phyloP scores from a whole-genome alignment of 139 green algal species.

The Ettlia oleoabundans region DNA sequence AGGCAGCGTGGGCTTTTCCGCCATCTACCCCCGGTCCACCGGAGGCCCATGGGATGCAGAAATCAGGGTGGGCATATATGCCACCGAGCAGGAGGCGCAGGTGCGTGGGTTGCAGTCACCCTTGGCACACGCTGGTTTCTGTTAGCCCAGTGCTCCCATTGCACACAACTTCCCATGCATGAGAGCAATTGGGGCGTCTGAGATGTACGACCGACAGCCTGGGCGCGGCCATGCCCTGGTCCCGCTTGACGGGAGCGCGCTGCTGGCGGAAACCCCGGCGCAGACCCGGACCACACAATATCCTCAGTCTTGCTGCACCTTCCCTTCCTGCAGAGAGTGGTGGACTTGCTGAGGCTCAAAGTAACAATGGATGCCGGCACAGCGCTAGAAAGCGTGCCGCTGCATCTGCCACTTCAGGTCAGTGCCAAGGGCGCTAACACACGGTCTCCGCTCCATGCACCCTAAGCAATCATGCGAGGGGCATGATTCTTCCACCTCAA shows the following conservation, averaged over 20 bases:
- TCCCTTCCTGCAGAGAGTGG: not conserved
- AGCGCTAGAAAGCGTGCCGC: not conserved
- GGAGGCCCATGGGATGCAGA: not conserved
- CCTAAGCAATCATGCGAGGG: no score
- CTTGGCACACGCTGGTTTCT: not conserved
- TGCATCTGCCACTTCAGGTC: constrained; percentile 5
- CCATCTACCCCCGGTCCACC: no score
- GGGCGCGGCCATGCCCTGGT: no score
- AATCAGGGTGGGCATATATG: not conserved
- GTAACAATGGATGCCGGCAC: not conserved
- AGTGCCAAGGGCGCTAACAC: no score
- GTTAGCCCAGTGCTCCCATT: no score
- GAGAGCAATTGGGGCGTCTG: no score
- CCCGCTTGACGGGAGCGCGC: not conserved
- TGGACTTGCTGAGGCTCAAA: constrained; percentile 26
- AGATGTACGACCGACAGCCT: no score
- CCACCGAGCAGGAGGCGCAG: constrained; percentile 20
- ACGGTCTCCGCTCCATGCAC: no score
- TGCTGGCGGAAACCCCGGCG: no score
- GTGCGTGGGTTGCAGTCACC: not conserved
- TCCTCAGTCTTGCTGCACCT: not conserved
- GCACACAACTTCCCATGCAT: no score
- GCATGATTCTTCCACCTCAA: not conserved
- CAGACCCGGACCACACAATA: no score
- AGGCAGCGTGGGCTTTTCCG: no score